phyloP scores from a whole-genome alignment of 306 rosid genomes.

The Acacia crassicarpa region DNA sequence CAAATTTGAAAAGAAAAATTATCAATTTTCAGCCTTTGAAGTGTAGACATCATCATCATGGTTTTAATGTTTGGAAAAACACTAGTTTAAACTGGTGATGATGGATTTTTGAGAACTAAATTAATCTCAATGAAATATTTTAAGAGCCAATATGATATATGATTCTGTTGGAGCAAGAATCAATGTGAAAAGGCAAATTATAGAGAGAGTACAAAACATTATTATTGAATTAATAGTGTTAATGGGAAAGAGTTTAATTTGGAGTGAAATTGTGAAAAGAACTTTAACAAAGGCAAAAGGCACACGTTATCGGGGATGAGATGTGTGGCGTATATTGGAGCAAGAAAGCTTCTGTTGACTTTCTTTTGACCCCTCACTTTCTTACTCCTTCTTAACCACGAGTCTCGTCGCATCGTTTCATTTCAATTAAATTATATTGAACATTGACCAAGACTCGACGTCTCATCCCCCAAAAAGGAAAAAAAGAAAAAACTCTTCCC shows the following conservation, averaged over 20 bases:
- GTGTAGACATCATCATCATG: background rate
- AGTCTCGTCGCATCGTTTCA: background rate
- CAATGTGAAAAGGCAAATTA: too few species aligned
- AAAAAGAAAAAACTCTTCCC: background rate
- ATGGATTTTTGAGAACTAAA: too few species aligned
- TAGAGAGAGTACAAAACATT: too few species aligned
- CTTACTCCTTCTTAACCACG: background rate
- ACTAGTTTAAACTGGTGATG: too few species aligned
- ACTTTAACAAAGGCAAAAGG: too few species aligned
- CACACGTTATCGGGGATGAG: background rate
- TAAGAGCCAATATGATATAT: too few species aligned
- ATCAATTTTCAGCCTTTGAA: background rate
- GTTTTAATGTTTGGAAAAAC: background rate
- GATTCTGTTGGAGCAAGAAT: too few species aligned
- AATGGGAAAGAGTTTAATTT: too few species aligned
- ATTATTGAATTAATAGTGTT: too few species aligned
- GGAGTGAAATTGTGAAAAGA: too few species aligned
- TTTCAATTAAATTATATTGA: background rate
- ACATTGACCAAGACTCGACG: background rate
- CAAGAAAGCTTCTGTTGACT: slow-evolving; percentile 12
- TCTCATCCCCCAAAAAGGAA: background rate
- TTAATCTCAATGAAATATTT: too few species aligned
- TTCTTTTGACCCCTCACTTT: slow-evolving; percentile 15
- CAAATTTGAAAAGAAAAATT: background rate
- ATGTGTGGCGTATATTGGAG: background rate